Base-by-base conservation (phyloP, 75 land plant species). In the Selaginella moellendorffii region DNA sequence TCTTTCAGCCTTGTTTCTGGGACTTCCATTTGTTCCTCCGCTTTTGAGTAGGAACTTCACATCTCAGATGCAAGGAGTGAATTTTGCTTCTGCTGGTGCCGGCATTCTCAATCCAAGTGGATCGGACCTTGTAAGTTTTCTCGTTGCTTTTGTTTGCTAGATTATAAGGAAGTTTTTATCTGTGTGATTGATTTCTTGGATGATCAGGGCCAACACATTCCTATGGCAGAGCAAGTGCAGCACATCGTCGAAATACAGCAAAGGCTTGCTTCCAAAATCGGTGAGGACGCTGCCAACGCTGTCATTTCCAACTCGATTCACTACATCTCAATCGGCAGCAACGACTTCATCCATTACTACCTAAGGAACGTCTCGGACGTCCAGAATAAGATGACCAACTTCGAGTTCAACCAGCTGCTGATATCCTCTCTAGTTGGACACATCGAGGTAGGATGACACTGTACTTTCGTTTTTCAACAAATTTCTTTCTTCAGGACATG, bases 1-100 rank as follows among this genome's bases (percentile, higher is more conserved):
- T 10, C 24, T 21, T 74, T n/a, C 69, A 88, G 93, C 85, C 17
- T 52, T 76, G 66, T 72, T 63, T 8, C 74, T 88, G 62, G 85
- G 82, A 1, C 72, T 88, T 9, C 95, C 95, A 0, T 77, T 88
- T 25, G 86, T 85, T 1, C 95, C 82, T 0, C 64, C 86, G 12
- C 81, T 69, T 71, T 72, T 85, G 1, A 78, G 80, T 1, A 67
- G 72, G 30, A 56, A 42, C 23, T 8, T 21, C 5, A 56, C 24
- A 19, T 21, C 59, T 56, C 73, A 84, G 83, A 61, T 76, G 54
- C 80, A 71, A 23, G 95, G 95, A 9, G 76, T 81, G 27, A 88
- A 82, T 77, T 88, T 78, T 69, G 95, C 95, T n/a, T 88, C 88
- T 53, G 85, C 95, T 42, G 86, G 80, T 29, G 85, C 83, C 61